Base-by-base conservation (phyloP, 768 basidiomycete genomes). In the Termitomyces sp. region DNA sequence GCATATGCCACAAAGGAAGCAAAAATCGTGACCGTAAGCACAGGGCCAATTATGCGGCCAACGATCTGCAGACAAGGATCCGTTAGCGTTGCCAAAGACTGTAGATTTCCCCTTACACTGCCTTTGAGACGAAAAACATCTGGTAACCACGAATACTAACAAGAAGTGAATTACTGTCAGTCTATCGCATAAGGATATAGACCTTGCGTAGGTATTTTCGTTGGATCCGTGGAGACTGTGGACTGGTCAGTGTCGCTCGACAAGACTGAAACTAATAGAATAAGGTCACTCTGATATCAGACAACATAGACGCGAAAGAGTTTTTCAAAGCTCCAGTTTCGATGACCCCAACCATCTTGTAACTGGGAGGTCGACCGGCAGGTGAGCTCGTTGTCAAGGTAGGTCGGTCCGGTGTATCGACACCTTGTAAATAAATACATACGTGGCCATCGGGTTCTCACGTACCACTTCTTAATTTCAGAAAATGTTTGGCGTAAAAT, bases 81-180 rank as follows among this genome's bases (percentile, higher is more conserved):
- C 16, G 30, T 43, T 57, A 35, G 67, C 59, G 57, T 41, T 50
- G 36, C 6, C 24, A 38, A 38, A 20, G 45, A 26, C 49, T 48
- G 45, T 11, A 30, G 26, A 18, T 18, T 28, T 32, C 28, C n/a
- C 76, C 86, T 63, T 68, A 92, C 90, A 62, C 88, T 92, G 63
- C 90, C 89, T 76, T 92, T 85, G 61, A 94, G 55, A 41, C 92
- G 83, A 45, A 94, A 76, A 20, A 94, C 90, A 70, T 94, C 93
- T 2, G 92, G 90, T 13, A 94, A 75, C 92, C 93, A 95, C 16
- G 90, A 90, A 68, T 91, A 92, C 89, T 91, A 18, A 52, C 32
- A 40, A 44, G n/a, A 46, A 32, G 28, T 54, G 22, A 58, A 40
- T 43, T 49, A 1, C 16, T 49, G 28, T 49, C 26, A 30, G 9